phyloP scores from a whole-genome alignment of 2,329 filamentous ascomycete species.

The Alternaria incomplexa region DNA sequence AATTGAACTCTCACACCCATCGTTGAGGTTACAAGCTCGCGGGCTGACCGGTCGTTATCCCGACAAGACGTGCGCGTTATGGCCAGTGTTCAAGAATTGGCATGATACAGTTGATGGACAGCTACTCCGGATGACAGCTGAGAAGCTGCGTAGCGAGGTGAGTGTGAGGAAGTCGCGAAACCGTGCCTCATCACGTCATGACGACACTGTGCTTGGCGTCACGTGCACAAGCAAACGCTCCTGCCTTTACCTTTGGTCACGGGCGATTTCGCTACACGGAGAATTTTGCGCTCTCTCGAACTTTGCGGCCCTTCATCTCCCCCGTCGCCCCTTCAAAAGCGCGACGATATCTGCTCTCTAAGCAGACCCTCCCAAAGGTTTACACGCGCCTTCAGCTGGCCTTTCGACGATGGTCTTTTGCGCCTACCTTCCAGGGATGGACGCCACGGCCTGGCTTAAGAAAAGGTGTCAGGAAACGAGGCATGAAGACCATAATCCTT shows the following conservation, averaged over 20 bases:
- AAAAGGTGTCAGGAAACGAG: too few relatives aligned
- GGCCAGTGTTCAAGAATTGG: accelerated
- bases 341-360: background rate
- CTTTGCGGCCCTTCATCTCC: accelerated
- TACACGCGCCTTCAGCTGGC: background rate
- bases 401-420: too few relatives aligned
- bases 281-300: accelerated
- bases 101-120: background rate
- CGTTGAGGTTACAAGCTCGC: background rate
- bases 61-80: background rate
- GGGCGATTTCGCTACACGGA: background rate
- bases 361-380: background rate
- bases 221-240: background rate
- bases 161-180: background rate
- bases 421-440: too few relatives aligned
- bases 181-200: background rate
- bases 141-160: background rate
- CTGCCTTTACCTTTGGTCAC: background rate
- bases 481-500: too few relatives aligned
- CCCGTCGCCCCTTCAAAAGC: background rate
- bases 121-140: accelerated
- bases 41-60: background rate
- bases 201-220: background rate
- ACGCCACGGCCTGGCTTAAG: too few relatives aligned
- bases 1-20: background rate